Conservation (phyloP, 805 yeast species). For the Spathaspora passalidarum region DNA sequence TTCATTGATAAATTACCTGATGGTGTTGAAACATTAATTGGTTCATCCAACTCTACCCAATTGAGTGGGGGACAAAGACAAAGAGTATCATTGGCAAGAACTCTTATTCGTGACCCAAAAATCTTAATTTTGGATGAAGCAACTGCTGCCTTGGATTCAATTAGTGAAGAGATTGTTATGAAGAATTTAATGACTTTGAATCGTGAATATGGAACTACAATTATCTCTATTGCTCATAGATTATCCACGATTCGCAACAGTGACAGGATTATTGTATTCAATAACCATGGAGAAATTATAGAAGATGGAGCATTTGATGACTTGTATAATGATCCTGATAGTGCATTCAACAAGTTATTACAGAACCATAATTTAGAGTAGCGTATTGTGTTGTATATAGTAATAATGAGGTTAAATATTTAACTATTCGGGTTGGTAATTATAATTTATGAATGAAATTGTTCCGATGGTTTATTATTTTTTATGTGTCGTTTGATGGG, state of each 20-base stretch:
- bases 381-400: not conserved
- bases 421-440: no score
- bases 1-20: slow-evolving; percentile 78
- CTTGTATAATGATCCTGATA: slow-evolving; percentile 23
- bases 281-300: slow-evolving; percentile 55
- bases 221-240: slow-evolving; percentile 89
- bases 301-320: slow-evolving; percentile 47
- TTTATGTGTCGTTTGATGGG: no score
- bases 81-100: slow-evolving; percentile 86
- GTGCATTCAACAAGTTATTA: slow-evolving; percentile 35
- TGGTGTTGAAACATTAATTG: slow-evolving; percentile 77
- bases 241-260: slow-evolving; percentile 83
- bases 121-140: slow-evolving; percentile 90
- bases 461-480: not conserved
- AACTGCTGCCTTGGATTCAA: slow-evolving; percentile 88
- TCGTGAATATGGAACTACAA: slow-evolving; percentile 54
- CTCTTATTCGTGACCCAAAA: slow-evolving; percentile 73
- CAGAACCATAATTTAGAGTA: slow-evolving; percentile 20
- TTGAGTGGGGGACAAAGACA: slow-evolving; percentile 95
- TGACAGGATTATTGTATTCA: slow-evolving; percentile 73
- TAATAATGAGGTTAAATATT: no score
- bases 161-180: slow-evolving; percentile 82
- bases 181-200: slow-evolving; percentile 57
- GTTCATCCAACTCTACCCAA: slow-evolving; percentile 67
- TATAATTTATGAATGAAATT: no score